Base-by-base conservation (phyloP, 2,329 filamentous ascomycete genomes). In the Penicillium griseofulvum region DNA sequence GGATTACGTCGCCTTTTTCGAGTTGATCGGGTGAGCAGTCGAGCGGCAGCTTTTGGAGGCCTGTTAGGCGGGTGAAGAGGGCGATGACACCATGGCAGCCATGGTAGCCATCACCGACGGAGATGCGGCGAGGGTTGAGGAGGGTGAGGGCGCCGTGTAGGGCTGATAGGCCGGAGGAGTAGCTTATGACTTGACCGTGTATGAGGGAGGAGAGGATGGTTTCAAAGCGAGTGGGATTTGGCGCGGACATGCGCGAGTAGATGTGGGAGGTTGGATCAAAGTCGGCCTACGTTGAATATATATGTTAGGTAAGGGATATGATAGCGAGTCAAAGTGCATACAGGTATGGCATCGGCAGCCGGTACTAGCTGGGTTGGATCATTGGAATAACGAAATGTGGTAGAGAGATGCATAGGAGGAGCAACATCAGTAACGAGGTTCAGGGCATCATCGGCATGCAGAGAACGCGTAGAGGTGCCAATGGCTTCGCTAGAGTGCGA, bases 71-170 rank as follows among this genome's bases (percentile, higher is more conserved):
- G 56, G 82, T 75, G 62, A 95, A 81, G 52, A 97, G 76, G 31
- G 75, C 75, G 65, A 97, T 83, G 29, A 96, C 89, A 58, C 90
- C 91, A 73, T 96, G 91, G 74, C 90, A 96, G 65, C 94, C 94
- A 76, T 97, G 94, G 76, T 97, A 99, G 39, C 91, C 92, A 16
- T 82, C 86, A 36, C 87, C 87, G 61, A 97, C 91, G 63, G 91
- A 88, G 53, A 97, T 85, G 55, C 87, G 86, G 64, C 85, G 85
- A 1, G 94, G 94, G 71, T 95, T 91, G 9, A 96, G 77, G 68
- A 86, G 85, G n/a, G 92, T 86, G 2, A 97, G 81, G 55, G 95
- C 79, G 31, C 90, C 92, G 73, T 97, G 90, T 76, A 97, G 92
- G 49, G 93, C 90, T 11, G 90, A 84, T 22, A 97, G 83, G 4